phyloP scores from a whole-genome alignment of 768 basidiomycete species.

The Trametes cinnabarina region DNA sequence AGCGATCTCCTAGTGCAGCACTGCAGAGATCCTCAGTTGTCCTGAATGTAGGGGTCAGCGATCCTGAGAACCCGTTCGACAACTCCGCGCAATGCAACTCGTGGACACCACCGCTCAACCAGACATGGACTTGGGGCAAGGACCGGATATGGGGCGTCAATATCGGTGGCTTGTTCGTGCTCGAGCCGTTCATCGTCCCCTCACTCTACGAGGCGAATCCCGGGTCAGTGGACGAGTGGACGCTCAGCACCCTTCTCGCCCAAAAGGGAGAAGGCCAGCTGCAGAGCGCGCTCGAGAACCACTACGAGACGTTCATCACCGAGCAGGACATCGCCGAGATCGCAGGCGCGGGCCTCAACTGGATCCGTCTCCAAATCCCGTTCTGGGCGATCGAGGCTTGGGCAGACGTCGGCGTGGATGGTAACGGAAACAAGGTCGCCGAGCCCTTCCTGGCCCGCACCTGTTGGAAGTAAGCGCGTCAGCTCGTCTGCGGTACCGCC shows the following conservation, averaged over 20 bases:
- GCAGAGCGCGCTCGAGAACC: constrained; percentile 44
- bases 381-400: constrained; percentile 86
- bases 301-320: constrained; percentile 80
- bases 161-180: constrained; percentile 71
- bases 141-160: constrained; percentile 68
- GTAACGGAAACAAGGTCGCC: constrained; percentile 17
- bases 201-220: constrained; percentile 54
- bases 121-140: constrained; percentile 66
- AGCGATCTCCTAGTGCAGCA: not conserved
- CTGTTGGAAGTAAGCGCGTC: constrained; percentile 61
- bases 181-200: constrained; percentile 78
- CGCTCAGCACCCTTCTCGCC: constrained; percentile 59
- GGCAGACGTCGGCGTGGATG: constrained; percentile 37
- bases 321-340: constrained; percentile 31
- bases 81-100: constrained; percentile 71
- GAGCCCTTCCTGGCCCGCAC: constrained; percentile 77
- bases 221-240: constrained; percentile 61
- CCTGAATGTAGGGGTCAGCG: constrained; percentile 50
- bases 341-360: constrained; percentile 72
- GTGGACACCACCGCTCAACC: constrained; percentile 78
- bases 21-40: not conserved
- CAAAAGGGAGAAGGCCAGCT: constrained; percentile 40
- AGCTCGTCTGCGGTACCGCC: not conserved
- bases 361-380: constrained; percentile 75
- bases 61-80: constrained; percentile 73